phyloP scores from a whole-genome alignment of 139 green algal species.

The Zygnema cylindricum region DNA sequence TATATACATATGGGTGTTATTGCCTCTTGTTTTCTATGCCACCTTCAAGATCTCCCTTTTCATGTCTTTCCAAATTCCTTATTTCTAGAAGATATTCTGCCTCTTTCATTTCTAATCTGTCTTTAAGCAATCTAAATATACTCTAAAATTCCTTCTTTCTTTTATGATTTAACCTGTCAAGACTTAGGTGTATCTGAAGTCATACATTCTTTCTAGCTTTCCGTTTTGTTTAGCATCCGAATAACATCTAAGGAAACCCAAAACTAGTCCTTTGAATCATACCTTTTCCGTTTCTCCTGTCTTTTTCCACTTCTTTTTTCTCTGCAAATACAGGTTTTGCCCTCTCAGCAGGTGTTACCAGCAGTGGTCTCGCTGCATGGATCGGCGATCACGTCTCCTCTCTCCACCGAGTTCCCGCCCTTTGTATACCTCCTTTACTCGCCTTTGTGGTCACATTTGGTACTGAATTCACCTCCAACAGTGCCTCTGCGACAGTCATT shows the following conservation, averaged over 20 bases:
- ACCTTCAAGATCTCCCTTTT: neutral
- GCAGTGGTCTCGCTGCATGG: constrained; percentile 28
- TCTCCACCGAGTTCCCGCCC: constrained; percentile 13
- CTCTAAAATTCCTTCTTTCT: no score
- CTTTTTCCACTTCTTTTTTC: neutral
- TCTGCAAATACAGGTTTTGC: constrained; percentile 43
- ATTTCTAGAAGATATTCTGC: neutral
- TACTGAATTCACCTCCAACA: constrained; percentile 49
- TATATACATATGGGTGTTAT: no score
- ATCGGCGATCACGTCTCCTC: constrained; percentile 34
- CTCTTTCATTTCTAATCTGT: neutral
- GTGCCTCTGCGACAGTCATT: constrained; percentile 35
- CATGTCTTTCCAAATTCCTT: neutral
- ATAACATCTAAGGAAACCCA: neutral
- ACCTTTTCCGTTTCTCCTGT: neutral
- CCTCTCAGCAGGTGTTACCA: constrained; percentile 31
- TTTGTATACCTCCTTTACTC: constrained; percentile 2
- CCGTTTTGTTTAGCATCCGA: no score
- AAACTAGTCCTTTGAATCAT: neutral
- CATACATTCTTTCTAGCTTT: neutral
- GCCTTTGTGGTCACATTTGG: constrained; percentile 18
- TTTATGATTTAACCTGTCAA: no score
- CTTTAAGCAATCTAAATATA: no score
- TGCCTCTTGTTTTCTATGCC: no score
- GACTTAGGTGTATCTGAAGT: neutral